Evolutionary conservation across 106 monocot genomes (phyloP).

Genomic region (Platanthera guangdongensis): DNA sequence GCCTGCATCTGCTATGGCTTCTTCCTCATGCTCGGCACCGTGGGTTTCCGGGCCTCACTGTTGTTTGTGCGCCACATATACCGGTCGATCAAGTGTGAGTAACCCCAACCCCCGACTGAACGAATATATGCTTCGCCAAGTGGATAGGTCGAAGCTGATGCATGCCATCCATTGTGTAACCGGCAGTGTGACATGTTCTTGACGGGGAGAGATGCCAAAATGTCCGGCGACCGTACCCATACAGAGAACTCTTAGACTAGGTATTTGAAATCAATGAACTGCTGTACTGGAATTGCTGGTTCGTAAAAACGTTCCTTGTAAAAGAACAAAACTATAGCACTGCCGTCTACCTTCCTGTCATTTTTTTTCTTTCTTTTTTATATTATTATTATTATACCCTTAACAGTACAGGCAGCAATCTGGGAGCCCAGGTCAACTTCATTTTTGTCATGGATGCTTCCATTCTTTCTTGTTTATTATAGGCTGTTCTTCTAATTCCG

Average conservation of each 20-base stretch:
- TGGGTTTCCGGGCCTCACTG: constrained; percentile 23
- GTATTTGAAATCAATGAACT: neutral
- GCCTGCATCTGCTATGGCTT: constrained; percentile 29
- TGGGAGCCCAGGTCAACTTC: too few species aligned
- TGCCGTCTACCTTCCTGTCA: neutral
- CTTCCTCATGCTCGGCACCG: constrained; percentile 24
- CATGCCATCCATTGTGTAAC: neutral
- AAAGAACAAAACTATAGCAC: neutral
- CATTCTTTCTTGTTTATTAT: too few species aligned
- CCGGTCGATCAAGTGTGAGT: constrained; percentile 23
- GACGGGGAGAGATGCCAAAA: neutral
- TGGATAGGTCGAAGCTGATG: neutral
- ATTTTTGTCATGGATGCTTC: too few species aligned
- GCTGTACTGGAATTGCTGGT: neutral
- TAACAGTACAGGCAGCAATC: too few species aligned
- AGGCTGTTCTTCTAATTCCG: too few species aligned
- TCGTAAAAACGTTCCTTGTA: constrained; percentile 1
- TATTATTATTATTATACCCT: too few species aligned
- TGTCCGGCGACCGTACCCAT: neutral
- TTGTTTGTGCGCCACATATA: constrained; percentile 24
- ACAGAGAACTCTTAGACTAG: neutral
- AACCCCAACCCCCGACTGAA: neutral
- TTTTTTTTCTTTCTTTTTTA: too few species aligned
- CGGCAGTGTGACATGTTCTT: neutral
- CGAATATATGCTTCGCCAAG: neutral